These are phyloP conservation scores for Cyberlindnera subsufficiens DNA, from an alignment of 805 yeast species.

Conservation along the genomic window DNA sequence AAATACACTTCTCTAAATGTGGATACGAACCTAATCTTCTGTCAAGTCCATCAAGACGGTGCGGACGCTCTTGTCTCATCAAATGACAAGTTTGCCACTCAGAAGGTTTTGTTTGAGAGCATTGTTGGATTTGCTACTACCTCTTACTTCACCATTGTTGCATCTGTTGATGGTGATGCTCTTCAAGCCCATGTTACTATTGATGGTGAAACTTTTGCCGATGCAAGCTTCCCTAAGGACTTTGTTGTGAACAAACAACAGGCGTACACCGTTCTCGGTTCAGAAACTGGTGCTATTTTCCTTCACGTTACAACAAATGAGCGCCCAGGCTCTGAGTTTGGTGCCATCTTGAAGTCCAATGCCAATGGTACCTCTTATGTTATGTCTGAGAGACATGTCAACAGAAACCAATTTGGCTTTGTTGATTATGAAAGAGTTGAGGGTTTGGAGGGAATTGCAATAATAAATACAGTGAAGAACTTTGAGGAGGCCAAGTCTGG, in stretches of 20 bases:
- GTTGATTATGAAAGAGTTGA: slow-evolving; percentile 86
- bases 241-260: slow-evolving; percentile 55
- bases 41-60: slow-evolving; percentile 41
- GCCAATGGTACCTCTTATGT: slow-evolving; percentile 88
- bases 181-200: slow-evolving; percentile 68
- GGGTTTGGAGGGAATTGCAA: slow-evolving; percentile 77
- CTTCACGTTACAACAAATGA: slow-evolving; percentile 72
- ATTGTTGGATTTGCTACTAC: slow-evolving; percentile 73
- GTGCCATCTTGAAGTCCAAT: slow-evolving; percentile 80
- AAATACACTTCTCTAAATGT: slow-evolving; percentile 33
- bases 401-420: slow-evolving; percentile 65
- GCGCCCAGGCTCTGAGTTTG: slow-evolving; percentile 52
- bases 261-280: slow-evolving; percentile 77
- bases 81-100: slow-evolving; percentile 17
- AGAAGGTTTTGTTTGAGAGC: slow-evolving; percentile 41
- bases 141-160: slow-evolving; percentile 69
- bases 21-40: slow-evolving; percentile 51
- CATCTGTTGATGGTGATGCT: slow-evolving; percentile 44
- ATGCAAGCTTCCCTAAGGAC: slow-evolving; percentile 69
- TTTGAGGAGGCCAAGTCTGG: slow-evolving; percentile 37
- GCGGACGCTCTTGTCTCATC: slow-evolving; percentile 26
- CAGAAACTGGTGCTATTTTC: slow-evolving; percentile 67
- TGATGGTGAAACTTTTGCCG: slow-evolving; percentile 76
- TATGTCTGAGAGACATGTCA: slow-evolving; percentile 62
- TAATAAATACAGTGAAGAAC: slow-evolving; percentile 66